A percentile compares a stretch with the other conserved stretches of the same genome.
Evolutionary conservation across 1,284 basidiomycete genomes (phyloP).

Genomic region (Takashimella tepidaria): DNA sequence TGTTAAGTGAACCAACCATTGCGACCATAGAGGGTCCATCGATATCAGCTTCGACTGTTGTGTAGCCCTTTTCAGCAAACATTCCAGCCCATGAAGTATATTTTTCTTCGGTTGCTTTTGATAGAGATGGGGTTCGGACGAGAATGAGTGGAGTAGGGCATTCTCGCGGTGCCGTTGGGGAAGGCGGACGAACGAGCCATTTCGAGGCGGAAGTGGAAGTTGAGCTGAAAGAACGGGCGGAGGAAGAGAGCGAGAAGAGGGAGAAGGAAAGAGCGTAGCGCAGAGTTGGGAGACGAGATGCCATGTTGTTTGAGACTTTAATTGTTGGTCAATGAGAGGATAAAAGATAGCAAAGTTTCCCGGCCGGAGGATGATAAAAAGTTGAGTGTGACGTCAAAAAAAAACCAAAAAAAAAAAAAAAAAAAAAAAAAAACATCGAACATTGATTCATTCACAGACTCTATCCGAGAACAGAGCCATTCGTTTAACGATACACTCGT

Average conservation of each 20-base stretch:
- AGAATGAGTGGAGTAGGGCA: conserved; percentile 39
- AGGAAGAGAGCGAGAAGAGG: neutral
- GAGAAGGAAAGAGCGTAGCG: conserved; percentile 1
- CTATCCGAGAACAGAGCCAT: no score
- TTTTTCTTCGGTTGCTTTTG: neutral
- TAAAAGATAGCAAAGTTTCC: no score
- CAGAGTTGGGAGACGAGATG: neutral
- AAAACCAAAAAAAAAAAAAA: no score
- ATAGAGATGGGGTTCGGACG: conserved; percentile 20
- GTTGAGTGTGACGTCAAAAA: neutral
- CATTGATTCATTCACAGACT: neutral
- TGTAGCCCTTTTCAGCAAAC: conserved; percentile 59
- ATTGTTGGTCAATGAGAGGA: no score
- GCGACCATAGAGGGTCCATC: conserved; percentile 20
- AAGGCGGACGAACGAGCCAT: conserved; percentile 31
- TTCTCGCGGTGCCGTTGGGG: conserved; percentile 28
- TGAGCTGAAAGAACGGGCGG: neutral
- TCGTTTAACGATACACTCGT: no score
- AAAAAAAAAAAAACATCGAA: no score
- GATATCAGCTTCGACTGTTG: conserved; percentile 57
- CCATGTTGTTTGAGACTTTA: no score
- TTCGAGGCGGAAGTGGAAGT: conserved; percentile 19
- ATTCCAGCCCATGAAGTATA: conserved; percentile 49
- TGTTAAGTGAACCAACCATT: conserved; percentile 27
- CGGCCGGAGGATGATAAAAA: no score